Evolutionary conservation across 2,329 filamentous ascomycete species (phyloP), one percentile per base, ranked within the genome.

Genomic region (Fusarium liriodendri): DNA sequence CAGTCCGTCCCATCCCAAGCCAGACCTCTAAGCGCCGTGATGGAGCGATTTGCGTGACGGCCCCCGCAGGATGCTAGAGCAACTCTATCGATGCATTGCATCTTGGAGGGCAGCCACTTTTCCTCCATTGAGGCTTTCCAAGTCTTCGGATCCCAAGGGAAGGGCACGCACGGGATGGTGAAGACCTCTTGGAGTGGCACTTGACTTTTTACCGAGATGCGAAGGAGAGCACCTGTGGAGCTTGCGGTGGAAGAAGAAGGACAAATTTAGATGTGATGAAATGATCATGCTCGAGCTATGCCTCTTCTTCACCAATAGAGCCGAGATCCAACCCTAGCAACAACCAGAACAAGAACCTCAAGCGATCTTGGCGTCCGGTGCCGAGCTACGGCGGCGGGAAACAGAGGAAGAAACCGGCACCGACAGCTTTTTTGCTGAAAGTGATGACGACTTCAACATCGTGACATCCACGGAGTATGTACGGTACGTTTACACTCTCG

Each of bases 21-120:
- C 58, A 69, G 64, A 63, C 57, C 60, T 59, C 22, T 78, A 78
- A 78, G 76, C 76, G 76, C 76, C 75, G 57, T 73, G 65, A 64
- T 68, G 60, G 62, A 67, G 65, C 60, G 71, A 66, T 69, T 67
- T 69, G 50, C 71, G 64, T 64, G 66, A 73, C 62, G 20, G 55
- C 55, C 71, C 66, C 71, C 75, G 73, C 71, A 75, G 66, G 64
- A 29, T 52, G 33, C 20, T 35, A 35, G 32, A 62, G 59, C 61
- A 63, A 63, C 45, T 38, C 33, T 42, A 63, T 55, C 61, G 61
- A 64, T 64, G 45, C 50, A 61, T 20, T 40, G 54, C 40, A n/a
- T 40, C 18, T 54, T 54, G 47, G 47, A 54, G 27, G 47, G 47
- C 27, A 54, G n/a, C 47, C 47, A 54, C 47, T 20, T 20, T 27